Evolutionary conservation across 441 rosid species (phyloP), one percentile per base, ranked within the genome.

Genomic region (Erysimum cheiri): DNA sequence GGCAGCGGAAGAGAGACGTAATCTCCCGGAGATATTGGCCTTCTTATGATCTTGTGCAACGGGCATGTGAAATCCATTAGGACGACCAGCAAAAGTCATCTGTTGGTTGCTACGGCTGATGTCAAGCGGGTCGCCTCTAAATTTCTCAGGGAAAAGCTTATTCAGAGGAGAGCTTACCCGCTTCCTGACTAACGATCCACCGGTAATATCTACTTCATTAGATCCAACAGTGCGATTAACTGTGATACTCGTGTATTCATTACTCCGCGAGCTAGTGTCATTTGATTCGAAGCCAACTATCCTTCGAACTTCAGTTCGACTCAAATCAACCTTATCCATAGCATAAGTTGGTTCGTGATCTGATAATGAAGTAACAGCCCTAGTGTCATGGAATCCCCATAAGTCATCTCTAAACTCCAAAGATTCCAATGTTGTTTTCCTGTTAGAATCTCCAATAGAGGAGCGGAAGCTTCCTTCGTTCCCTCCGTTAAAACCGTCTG

Each of bases 261-360:
- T 72, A 41, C 70, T 37, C 32, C 35, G 6, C 13, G 81, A 75
- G 76, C 66, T 69, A 53, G 69, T 68, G 71, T 81, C 87, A 7
- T 24, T 74, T 59, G 95, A 85, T 73, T 84, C 86, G 73, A 91
- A 94, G 22, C 98, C 97, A 66, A 94, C 86, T 56, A 89, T 86
- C 81, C 98, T 85, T 69, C 95, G 76, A 66, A 80, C 81, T 80
- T 89, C 91, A 54, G 64, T 64, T 53, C 64, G 87, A 61, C 58
- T 70, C 22, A 63, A 63, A 60, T 78, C 79, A 76, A 43, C 74
- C 73, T 62, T 77, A 75, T 82, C 82, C 5, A 72, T 72, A 60
- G 84, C 60, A 65, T 75, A 74, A 79, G 63, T 67, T 44, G 78
- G 65, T 49, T 85, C 84, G 40, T 77, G 80, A 71, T 28, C 74